These are phyloP conservation scores for Jaapia argillacea DNA, from an alignment of 768 basidiomycete genomes.

Conservation along the genomic window DNA sequence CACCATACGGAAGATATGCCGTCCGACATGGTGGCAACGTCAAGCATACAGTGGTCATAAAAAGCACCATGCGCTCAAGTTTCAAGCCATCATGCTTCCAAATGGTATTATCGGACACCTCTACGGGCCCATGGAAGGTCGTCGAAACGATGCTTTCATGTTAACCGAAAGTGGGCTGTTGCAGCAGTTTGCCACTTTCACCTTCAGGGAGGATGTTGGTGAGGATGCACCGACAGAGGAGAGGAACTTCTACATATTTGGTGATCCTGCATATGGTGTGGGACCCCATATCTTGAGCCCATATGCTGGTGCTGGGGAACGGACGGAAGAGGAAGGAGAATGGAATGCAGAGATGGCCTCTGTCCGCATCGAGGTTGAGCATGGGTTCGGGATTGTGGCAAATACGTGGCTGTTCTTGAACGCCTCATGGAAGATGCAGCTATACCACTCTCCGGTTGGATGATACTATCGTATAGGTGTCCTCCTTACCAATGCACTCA, in stretches of 20 bases:
- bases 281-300: constrained; percentile 11
- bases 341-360: constrained; percentile 18
- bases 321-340: constrained; percentile 8
- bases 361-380: constrained; percentile 17
- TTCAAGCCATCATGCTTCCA: constrained; percentile 16
- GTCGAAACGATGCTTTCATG: constrained; percentile 10
- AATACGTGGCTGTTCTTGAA: constrained; percentile 17
- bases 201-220: constrained; percentile 4
- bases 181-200: constrained; percentile 1
- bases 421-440: constrained; percentile 11
- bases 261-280: constrained; percentile 17
- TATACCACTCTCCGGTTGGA: constrained; percentile 13
- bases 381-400: constrained; percentile 15
- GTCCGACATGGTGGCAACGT: constrained; percentile 7
- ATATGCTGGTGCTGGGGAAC: constrained; percentile 5
- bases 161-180: constrained; percentile 8
- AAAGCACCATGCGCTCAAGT: constrained; percentile 19
- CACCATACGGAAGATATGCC: constrained; percentile 12
- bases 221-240: constrained; percentile 3
- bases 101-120: constrained; percentile 18
- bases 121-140: constrained; percentile 13
- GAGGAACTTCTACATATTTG: constrained; percentile 11
- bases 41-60: constrained; percentile 14
- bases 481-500: constrained; percentile 15
- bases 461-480: constrained; percentile 16